A percentile compares a stretch with the other conserved stretches of the same genome.
phyloP scores from a whole-genome alignment of 2,329 filamentous ascomycete genomes.

The Colletotrichum lini region DNA sequence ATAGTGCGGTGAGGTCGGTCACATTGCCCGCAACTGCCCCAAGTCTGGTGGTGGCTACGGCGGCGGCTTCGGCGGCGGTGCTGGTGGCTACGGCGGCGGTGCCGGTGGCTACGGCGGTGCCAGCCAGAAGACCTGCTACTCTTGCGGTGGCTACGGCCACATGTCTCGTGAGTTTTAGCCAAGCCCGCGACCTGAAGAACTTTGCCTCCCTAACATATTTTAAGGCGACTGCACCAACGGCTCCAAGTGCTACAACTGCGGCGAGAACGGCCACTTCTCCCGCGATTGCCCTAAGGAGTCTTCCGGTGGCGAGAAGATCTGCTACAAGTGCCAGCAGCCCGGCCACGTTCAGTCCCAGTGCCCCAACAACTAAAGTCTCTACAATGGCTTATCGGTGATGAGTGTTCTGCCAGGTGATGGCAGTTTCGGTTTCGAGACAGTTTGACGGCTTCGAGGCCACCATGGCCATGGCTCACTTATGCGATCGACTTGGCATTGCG shows the following conservation, averaged over 20 bases:
- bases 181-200: neutral
- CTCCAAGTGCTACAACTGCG: slow-evolving; percentile 99
- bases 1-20: slow-evolving; percentile 91
- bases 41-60: slow-evolving; percentile 69
- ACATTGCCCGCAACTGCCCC: slow-evolving; percentile 94
- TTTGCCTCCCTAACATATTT: slow-evolving; percentile 31
- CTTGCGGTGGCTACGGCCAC: slow-evolving; percentile 96
- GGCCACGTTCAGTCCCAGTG: slow-evolving; percentile 96
- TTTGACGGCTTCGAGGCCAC: slow-evolving; percentile 28
- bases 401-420: slow-evolving; percentile 33
- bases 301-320: slow-evolving; percentile 89
- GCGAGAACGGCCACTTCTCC: slow-evolving; percentile 93
- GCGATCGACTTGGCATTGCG: slow-evolving; percentile 41
- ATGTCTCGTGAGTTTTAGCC: slow-evolving; percentile 80
- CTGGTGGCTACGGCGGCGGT: slow-evolving; percentile 61
- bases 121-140: slow-evolving; percentile 93
- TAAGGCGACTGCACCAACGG: slow-evolving; percentile 93
- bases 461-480: slow-evolving; percentile 33
- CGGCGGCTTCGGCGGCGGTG: slow-evolving; percentile 58
- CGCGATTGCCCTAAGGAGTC: slow-evolving; percentile 97
- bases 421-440: slow-evolving; percentile 31
- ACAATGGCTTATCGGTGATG: slow-evolving; percentile 39
- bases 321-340: slow-evolving; percentile 92
- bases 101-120: slow-evolving; percentile 63
- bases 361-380: slow-evolving; percentile 78